These are phyloP conservation scores for Quercus parvula DNA, from an alignment of 306 rosid genomes.

Conservation along the genomic window DNA sequence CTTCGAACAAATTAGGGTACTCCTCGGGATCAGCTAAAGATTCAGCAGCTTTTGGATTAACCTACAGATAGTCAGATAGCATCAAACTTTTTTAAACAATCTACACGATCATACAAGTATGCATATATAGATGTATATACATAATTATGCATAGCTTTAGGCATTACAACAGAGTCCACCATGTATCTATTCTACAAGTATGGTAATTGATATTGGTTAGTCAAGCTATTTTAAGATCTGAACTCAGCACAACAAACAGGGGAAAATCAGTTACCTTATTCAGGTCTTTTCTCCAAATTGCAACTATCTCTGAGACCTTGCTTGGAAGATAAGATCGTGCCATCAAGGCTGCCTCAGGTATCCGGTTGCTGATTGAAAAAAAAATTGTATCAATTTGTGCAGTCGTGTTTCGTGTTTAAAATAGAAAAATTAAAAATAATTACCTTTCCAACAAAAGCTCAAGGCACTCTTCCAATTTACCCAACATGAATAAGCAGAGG, in stretches of 20 bases:
- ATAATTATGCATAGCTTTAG: background rate
- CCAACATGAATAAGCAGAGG: constrained; percentile 93
- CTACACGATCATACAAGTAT: background rate
- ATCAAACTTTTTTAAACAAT: constrained; percentile 13
- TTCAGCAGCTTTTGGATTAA: constrained; percentile 93
- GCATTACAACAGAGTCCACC: constrained; percentile 4
- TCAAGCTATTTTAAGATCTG: background rate
- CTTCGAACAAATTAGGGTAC: constrained; percentile 91
- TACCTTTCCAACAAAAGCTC: constrained; percentile 94
- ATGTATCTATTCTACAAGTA: background rate
- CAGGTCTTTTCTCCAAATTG: constrained; percentile 95
- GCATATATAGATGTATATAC: background rate
- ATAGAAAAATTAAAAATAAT: constrained; percentile 3
- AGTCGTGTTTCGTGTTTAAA: constrained; percentile 2
- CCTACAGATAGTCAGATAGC: constrained; percentile 39
- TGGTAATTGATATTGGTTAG: background rate
- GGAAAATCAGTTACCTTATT: constrained; percentile 56
- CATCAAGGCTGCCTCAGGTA: constrained; percentile 99
- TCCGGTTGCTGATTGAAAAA: constrained; percentile 73
- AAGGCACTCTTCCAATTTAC: constrained; percentile 96
- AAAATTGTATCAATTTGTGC: constrained; percentile 1
- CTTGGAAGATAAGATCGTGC: constrained; percentile 99
- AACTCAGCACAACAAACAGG: background rate
- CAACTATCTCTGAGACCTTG: constrained; percentile 93
- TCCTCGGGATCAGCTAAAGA: constrained; percentile 98